Evolutionary conservation across 2,329 filamentous ascomycete genomes (phyloP).

Genomic region (Graphilbum fragrans): DNA sequence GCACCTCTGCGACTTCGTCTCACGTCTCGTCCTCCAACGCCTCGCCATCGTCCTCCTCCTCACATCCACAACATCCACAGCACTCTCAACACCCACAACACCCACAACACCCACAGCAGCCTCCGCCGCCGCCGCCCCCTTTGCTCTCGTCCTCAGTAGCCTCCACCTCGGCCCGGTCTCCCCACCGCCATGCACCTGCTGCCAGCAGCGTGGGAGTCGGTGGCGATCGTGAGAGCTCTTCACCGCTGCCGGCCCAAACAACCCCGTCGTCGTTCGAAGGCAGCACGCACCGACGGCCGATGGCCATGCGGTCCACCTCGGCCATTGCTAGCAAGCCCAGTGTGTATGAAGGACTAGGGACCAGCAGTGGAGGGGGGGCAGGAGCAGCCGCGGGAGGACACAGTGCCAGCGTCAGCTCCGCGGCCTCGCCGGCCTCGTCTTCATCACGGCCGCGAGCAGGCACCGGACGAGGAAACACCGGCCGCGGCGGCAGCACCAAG

Average conservation of each 20-base stretch:
- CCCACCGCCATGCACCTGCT: conserved; percentile 5
- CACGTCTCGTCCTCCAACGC: not conserved
- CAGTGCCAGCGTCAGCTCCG: too few species aligned
- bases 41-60: not conserved
- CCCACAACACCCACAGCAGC: not conserved
- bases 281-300: conserved; percentile 24
- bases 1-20: not conserved
- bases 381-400: not conserved
- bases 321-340: conserved; percentile 29
- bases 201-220: not conserved
- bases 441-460: not conserved
- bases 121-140: not conserved
- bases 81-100: not conserved
- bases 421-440: not conserved
- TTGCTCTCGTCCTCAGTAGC: not conserved
- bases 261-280: conserved; percentile 6
- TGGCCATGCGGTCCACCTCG: conserved; percentile 39
- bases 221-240: conserved; percentile 1
- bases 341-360: conserved; percentile 4
- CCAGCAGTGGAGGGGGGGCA: not conserved
- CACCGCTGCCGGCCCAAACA: conserved; percentile 2
- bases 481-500: not conserved
- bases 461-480: not conserved
- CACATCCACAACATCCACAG: not conserved
- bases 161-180: not conserved